Conservation (phyloP, 768 basidiomycete genomes). For the Boletus barrowsii region DNA sequence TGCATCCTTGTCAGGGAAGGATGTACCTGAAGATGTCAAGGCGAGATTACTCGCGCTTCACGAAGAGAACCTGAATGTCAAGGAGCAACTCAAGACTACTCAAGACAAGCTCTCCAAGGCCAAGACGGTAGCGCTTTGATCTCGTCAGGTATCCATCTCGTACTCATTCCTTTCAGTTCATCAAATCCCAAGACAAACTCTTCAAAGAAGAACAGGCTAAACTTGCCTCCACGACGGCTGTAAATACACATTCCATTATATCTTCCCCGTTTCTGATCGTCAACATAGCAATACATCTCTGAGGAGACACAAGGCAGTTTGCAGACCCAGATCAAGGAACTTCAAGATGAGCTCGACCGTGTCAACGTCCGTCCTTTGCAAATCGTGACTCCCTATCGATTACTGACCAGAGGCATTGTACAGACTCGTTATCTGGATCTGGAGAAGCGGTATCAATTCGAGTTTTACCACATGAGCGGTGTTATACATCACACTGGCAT, state of each 20-base stretch:
- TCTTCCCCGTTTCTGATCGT: constrained; percentile 7
- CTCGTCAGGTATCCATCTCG: background rate
- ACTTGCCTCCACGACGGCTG: constrained; percentile 44
- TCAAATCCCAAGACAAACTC: constrained; percentile 87
- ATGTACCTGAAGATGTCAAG: constrained; percentile 81
- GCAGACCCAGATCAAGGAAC: constrained; percentile 59
- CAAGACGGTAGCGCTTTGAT: constrained; percentile 48
- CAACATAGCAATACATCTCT: constrained; percentile 44
- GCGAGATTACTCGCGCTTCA: constrained; percentile 69
- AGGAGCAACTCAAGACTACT: constrained; percentile 65
- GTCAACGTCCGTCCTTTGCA: constrained; percentile 43
- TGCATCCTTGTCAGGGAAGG: constrained; percentile 71
- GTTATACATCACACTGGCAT: constrained; percentile 71
- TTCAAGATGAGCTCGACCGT: constrained; percentile 61
- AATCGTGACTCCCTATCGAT: background rate
- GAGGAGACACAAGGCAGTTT: constrained; percentile 72
- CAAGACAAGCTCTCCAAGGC: constrained; percentile 82
- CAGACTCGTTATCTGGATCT: constrained; percentile 55
- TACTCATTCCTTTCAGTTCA: constrained; percentile 56
- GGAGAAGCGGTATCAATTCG: constrained; percentile 59
- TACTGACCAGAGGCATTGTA: constrained; percentile 1
- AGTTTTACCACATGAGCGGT: constrained; percentile 80
- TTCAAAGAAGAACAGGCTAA: constrained; percentile 79
- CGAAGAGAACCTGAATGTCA: constrained; percentile 69
- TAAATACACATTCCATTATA: constrained; percentile 28